Base-by-base conservation (phyloP, 2,329 filamentous ascomycete genomes). In the Xylaria sp. region DNA sequence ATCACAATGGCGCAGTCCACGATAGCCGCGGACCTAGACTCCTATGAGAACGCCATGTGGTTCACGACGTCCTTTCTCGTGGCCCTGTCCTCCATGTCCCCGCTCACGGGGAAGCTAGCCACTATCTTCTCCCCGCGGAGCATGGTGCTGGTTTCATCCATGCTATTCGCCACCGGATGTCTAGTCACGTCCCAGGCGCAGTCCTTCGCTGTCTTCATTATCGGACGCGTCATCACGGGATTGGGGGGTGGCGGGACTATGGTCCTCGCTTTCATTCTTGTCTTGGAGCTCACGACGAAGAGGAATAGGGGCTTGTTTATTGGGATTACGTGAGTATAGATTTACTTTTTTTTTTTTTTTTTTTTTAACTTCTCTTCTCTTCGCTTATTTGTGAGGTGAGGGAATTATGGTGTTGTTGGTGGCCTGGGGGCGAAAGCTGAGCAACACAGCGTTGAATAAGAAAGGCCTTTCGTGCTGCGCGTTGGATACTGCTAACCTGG, bases 1-100 rank as follows among this genome's bases (percentile, higher is more conserved):
- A 90, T 97, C 77, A 92, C 92, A 5, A 94, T 93, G 65, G 92
- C 91, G 1, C 93, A 96, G 80, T 92, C 90, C 8, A 84, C 85
- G 59, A 93, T 97, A 72, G 92, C 93, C 1, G 86, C 86, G 8
- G 92, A 95, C 72, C 83, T 97, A 1, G 85, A 92, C 79, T 88
- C 92, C 1, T 94, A 93, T 75, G 88, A 90, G 65, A 83, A 89
- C 64, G 90, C 89, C 42, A 92, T 89, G 79, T 97, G 93, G 93
- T 93, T 96, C 77, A 93, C 91, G 8, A 93, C 91, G 37, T 85
- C 91, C 2, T 97, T 93, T 77, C 84, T 96, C 57, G 85, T 88
- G 69, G 78, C 82, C 73, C 84, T 85, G 86, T 93, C 86, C 32
- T 85, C 84, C 13, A 80, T 92, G 13, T 87, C 90, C 0, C 92